Base-by-base conservation (phyloP, 441 rosid species). In the Gossypium trilobum region DNA sequence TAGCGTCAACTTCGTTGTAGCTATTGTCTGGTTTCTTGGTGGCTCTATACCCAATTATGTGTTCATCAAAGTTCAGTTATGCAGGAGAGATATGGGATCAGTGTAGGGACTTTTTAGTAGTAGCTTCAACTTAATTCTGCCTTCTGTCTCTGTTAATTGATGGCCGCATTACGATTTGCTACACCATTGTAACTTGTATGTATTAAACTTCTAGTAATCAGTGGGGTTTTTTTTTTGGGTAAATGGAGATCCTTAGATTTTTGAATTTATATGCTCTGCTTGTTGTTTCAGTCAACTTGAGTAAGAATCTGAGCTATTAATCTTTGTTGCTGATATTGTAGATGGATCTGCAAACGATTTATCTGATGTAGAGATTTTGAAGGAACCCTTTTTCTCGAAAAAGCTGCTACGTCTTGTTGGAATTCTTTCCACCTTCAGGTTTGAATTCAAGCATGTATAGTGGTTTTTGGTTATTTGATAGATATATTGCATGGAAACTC, bases 361-460 rank as follows among this genome's bases (percentile, higher is more conserved):
- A 74, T 81, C 91, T 77, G 52, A 75, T 69, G 31, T 77, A 61
- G 91, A 84, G 76, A 85, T 81, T 68, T 77, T 92, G 71, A 82
- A 78, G 83, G 93, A 92, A 80, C 99, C 99, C 64, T 85, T 85
- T 80, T 95, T 92, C 86, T 92, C 99, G 48, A 78, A 68, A 76
- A 95, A 95, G 89, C 86, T 95, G 65, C 73, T 86, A 70, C 81
- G 91, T 74, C 87, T 95, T 63, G 82, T 91, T 79, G 85, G 78
- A 78, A 84, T 95, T 80, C 99, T 95, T 73, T 87, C 90, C 27
- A 77, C 82, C 80, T 89, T 88, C 96, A 92, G 97, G 99, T 94
- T 78, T 69, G 93, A 79, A 74, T 76, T 75, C 46, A 64, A 62
- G 73, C 58, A 33, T 29, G 46, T 36, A 23, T 70, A 52, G 6